phyloP scores from a whole-genome alignment of 371 early-diverging fungal species.

The Haplosporangium sp. region DNA sequence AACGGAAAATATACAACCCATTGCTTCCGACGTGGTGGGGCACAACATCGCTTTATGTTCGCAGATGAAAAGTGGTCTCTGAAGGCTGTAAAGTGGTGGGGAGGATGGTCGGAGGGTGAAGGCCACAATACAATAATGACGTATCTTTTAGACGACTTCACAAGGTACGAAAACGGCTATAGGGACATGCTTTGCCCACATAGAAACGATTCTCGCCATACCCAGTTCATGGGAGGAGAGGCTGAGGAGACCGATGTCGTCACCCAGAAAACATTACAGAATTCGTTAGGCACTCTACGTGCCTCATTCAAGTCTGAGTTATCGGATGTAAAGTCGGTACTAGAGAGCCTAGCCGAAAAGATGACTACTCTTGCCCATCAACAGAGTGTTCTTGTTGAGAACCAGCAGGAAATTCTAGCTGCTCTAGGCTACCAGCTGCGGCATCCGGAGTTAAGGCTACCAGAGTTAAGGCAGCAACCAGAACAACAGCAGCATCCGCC shows the following conservation, averaged over 20 bases:
- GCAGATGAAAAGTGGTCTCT: conserved; percentile 17
- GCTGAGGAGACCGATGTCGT: neutral
- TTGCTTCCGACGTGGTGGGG: conserved; percentile 10
- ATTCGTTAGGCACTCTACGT: too few species aligned
- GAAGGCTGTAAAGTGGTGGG: conserved; percentile 37
- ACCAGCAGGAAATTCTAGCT: too few species aligned
- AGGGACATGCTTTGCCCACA: conserved; percentile 12
- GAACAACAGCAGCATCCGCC: neutral
- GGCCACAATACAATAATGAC: conserved; percentile 2
- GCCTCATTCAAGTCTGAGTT: too few species aligned
- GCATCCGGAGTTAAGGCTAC: too few species aligned
- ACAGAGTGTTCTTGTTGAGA: too few species aligned
- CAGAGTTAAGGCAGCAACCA: too few species aligned
- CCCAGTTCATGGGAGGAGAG: conserved; percentile 3
- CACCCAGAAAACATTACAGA: neutral
- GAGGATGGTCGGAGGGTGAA: conserved; percentile 24
- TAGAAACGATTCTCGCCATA: neutral
- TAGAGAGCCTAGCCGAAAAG: too few species aligned
- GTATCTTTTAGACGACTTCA: conserved; percentile 17
- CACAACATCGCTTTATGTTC: conserved; percentile 15
- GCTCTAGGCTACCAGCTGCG: too few species aligned
- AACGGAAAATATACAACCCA: neutral
- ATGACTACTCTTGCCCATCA: too few species aligned
- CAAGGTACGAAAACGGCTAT: conserved; percentile 2
- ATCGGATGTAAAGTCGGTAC: too few species aligned